Evolutionary conservation across 805 yeast species (phyloP).

Genomic region (Yamadazyma sp.): DNA sequence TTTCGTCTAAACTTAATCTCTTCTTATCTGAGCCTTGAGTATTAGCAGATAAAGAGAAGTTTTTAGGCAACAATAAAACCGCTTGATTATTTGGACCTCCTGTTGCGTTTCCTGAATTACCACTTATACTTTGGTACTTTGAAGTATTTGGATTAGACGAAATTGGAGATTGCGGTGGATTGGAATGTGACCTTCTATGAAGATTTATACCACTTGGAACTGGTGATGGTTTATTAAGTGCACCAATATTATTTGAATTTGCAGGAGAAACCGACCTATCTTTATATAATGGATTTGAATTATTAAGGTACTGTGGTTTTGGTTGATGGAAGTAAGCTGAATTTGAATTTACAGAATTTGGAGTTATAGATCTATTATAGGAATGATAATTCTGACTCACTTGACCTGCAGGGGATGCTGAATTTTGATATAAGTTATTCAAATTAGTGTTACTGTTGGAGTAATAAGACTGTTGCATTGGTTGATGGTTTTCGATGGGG

Average conservation of each 20-base stretch:
- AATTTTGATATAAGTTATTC: conserved; percentile 8
- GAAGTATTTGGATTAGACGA: neutral
- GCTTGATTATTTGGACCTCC: conserved; percentile 34
- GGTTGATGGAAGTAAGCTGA: conserved; percentile 27
- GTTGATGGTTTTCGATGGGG: neutral
- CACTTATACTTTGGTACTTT: conserved; percentile 8
- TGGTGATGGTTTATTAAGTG: conserved; percentile 16
- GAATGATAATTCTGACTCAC: conserved; percentile 1
- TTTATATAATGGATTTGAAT: conserved; percentile 11
- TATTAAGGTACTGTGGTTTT: conserved; percentile 28
- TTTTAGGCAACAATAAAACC: conserved; percentile 49
- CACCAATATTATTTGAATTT: neutral
- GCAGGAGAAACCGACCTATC: conserved; percentile 28
- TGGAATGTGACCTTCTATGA: conserved; percentile 33
- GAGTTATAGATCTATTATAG: conserved; percentile 13
- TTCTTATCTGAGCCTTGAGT: conserved; percentile 17
- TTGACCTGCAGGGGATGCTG: conserved; percentile 12
- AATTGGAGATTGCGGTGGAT: conserved; percentile 23
- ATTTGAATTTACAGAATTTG: conserved; percentile 13
- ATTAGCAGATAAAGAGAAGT: conserved; percentile 27
- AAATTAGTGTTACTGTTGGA: conserved; percentile 8
- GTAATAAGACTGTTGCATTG: neutral
- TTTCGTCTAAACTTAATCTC: conserved; percentile 24
- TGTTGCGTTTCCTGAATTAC: neutral
- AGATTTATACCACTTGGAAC: conserved; percentile 11